These are phyloP conservation scores for Cryptococcus depauperatus DNA, from an alignment of 1,284 basidiomycete species.

Conservation along the genomic window DNA sequence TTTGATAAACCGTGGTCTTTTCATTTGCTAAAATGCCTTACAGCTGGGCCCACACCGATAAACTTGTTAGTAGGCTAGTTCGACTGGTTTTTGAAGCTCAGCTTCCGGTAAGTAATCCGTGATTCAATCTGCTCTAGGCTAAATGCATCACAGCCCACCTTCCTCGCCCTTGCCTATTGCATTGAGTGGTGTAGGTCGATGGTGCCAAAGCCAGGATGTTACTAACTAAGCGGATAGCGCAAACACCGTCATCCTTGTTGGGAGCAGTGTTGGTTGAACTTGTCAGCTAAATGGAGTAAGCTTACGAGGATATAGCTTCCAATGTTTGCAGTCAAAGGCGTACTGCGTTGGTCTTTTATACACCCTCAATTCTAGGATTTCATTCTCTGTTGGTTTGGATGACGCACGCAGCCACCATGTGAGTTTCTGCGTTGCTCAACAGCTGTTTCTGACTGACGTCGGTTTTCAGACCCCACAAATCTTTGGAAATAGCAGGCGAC, in stretches of 20 bases:
- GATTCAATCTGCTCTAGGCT: too few relatives aligned
- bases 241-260: slow-evolving; percentile 19
- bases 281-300: too few relatives aligned
- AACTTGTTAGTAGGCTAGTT: slow-evolving; percentile 22
- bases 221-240: too few relatives aligned
- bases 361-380: slow-evolving; percentile 18
- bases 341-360: slow-evolving; percentile 22
- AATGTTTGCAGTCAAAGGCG: slow-evolving; percentile 19
- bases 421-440: too few relatives aligned
- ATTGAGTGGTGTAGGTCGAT: slow-evolving; percentile 21
- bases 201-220: too few relatives aligned
- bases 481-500: neutral
- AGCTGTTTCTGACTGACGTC: too few relatives aligned
- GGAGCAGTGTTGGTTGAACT: too few relatives aligned
- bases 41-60: slow-evolving; percentile 29
- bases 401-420: neutral
- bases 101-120: too few relatives aligned
- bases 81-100: slow-evolving; percentile 32
- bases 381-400: slow-evolving; percentile 5
- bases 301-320: slow-evolving; percentile 20
- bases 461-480: neutral
- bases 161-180: slow-evolving; percentile 23
- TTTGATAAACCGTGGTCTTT: neutral
- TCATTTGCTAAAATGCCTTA: neutral
- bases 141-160: too few relatives aligned